Evolutionary conservation across 768 basidiomycete genomes (phyloP), one percentile per base, ranked within the genome.

Genomic region (Phylloporus sp.): DNA sequence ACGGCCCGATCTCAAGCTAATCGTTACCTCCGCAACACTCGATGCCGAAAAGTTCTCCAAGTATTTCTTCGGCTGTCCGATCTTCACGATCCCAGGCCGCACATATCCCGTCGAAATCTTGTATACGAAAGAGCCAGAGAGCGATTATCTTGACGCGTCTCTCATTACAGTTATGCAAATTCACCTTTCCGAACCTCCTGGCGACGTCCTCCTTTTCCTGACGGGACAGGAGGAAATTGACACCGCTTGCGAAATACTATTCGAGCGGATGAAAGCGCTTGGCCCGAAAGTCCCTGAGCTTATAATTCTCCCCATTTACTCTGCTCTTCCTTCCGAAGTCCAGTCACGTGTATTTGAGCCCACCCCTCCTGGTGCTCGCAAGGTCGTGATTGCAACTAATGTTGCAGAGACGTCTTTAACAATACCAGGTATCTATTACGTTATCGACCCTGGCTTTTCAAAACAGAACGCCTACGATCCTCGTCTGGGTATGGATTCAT

Each of bases 101-200:
- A 94, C 94, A n/a, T 98, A 91, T 72, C 97, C 97, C 6, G 97
- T 98, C 56, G 97, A 99, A 70, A 80, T 90, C 27, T 76, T 98
- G n/a, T 99, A 98, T 73, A 97, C 95, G 59, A 98, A 98, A 68
- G 97, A 99, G 64, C 97, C 97, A 0, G 97, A 98, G 70, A 80
- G 81, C 20, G 97, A 99, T 70, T 99, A 99, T 70, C 82, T 99
- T 50, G 97, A 98, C 60, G 95, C 95, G 1, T 94, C 95, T 22
- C 86, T 99, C 55, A 98, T 98, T 61, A 98, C 97, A 5, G 89
- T 99, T 64, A 95, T 98, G 90, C 97, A 99, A 70, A 99, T 99
- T 53, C 97, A 99, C 68, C 80, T 99, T 28, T 97, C 95, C 41
- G 95, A 99, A 63, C 97, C 97, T 28, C 91, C 92, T 3, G 97